phyloP scores from a whole-genome alignment of 345 rosid genomes.

The Heritiera littoralis region DNA sequence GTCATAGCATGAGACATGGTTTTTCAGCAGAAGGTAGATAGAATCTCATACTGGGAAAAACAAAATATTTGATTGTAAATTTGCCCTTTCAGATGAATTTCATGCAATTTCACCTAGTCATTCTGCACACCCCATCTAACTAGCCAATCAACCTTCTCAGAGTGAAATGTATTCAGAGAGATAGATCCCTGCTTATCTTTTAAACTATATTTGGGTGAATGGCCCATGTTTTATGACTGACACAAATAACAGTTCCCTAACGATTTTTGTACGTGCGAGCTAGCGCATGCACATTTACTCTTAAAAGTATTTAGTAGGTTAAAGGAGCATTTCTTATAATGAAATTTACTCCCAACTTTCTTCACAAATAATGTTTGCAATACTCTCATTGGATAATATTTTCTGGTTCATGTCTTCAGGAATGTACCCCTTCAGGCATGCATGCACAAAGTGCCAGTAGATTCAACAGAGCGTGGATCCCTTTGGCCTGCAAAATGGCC shows the following conservation, averaged over 20 bases:
- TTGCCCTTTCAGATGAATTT: background rate
- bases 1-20: background rate
- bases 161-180: background rate
- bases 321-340: background rate
- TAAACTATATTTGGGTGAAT: background rate
- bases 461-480: constrained; percentile 57
- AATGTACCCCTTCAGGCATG: constrained; percentile 75
- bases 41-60: background rate
- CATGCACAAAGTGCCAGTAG: constrained; percentile 66
- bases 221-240: background rate
- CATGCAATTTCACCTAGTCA: background rate
- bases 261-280: background rate
- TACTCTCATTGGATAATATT: background rate
- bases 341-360: background rate
- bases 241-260: background rate
- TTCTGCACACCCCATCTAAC: background rate
- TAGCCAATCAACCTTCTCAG: background rate
- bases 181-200: background rate
- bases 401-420: constrained; percentile 41
- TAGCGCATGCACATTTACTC: background rate
- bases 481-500: constrained; percentile 78
- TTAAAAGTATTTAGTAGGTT: background rate
- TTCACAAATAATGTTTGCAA: background rate
- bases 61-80: background rate
- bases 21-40: background rate